Evolutionary conservation across 1,139 yeast genomes (phyloP), one percentile per base, ranked within the genome.

Genomic region (Entelexis paramagnoliae): DNA sequence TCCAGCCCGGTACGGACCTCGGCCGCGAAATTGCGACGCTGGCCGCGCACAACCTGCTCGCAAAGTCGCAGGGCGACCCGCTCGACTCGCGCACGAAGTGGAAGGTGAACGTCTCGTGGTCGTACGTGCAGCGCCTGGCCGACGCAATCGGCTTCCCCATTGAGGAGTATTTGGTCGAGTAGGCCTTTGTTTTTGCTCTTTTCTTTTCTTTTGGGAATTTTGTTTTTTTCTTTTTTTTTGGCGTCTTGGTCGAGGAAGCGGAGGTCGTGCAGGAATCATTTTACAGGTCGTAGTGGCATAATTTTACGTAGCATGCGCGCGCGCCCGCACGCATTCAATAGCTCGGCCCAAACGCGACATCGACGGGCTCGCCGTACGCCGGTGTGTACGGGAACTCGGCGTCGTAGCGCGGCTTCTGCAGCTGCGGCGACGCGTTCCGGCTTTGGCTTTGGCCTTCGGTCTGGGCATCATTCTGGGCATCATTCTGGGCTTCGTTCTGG

Each of bases 81-180:
- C 68, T 83, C 41, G 82, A 77, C 53, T 75, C 84, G 7, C 74
- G 77, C 58, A 75, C 82, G 1, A 69, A 80, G 54, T 81, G 88
- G 87, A 78, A 73, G 59, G 74, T 81, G 56, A 80, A 79, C 59
- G 74, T 79, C 16, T 69, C 73, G 40, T 80, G 80, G 78, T 68
- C 71, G 7, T 71, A 75, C 29, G 74, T 78, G 6, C 72, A 73
- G 53, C 65, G 68, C 19, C 64, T 81, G 13, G 78, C 87, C 0
- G 64, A 68, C 29, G 80, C 78, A 39, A 64, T 81, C 20, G 67
- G 71, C n/a, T 74, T 83, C 55, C 81, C 79, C 0, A 65, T 82
- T 3, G 72, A 70, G 24, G 76, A 74, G 48, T 82, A 77, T 59
- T 56, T 81, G n/a, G 57, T 66, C 30, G 69, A 66, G 36, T 42